Percentiles rank a stretch among this genome's conserved stretches.
These are phyloP conservation scores for Phtheirospermum japonicum DNA, from an alignment of 257 asterid species.

Conservation along the genomic window DNA sequence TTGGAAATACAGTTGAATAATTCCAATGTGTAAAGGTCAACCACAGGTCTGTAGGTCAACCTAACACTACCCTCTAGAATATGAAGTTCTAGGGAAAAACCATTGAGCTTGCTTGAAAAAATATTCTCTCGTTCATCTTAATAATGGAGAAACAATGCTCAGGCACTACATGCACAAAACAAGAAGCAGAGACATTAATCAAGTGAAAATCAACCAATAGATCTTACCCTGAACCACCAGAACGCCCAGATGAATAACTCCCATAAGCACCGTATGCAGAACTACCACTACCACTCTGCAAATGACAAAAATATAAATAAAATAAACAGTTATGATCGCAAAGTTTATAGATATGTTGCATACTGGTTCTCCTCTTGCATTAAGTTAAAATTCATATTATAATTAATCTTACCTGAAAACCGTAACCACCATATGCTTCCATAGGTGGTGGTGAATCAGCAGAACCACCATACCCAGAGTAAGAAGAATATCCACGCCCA, in stretches of 20 bases:
- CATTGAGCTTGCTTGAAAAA: background rate
- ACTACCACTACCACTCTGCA: slow-evolving; percentile 62
- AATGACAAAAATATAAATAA: slow-evolving; percentile 3
- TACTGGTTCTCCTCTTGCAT: slow-evolving; percentile 5
- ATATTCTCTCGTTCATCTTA: background rate
- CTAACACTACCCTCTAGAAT: slow-evolving; percentile 24
- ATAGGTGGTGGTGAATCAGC: slow-evolving; percentile 55
- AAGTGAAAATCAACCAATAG: slow-evolving; percentile 5
- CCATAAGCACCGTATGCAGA: slow-evolving; percentile 84
- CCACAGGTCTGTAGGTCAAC: slow-evolving; percentile 19
- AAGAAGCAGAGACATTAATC: slow-evolving; percentile 5
- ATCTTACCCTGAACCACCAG: slow-evolving; percentile 77
- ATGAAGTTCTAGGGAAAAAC: slow-evolving; percentile 12
- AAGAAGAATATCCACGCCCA: slow-evolving; percentile 72
- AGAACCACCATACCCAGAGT: slow-evolving; percentile 62
- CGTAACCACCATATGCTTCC: slow-evolving; percentile 66
- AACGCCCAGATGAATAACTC: slow-evolving; percentile 71
- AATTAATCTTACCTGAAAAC: slow-evolving; percentile 52
- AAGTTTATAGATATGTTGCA: slow-evolving; percentile 14
- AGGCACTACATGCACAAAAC: background rate
- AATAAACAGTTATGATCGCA: background rate
- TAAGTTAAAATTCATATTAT: background rate
- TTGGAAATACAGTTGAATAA: slow-evolving; percentile 4
- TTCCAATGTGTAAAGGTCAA: slow-evolving; percentile 22
- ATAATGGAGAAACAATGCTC: slow-evolving; percentile 10